Evolutionary conservation across 2,329 filamentous ascomycete genomes (phyloP).

Genomic region (Furcasterigmium furcatum): DNA sequence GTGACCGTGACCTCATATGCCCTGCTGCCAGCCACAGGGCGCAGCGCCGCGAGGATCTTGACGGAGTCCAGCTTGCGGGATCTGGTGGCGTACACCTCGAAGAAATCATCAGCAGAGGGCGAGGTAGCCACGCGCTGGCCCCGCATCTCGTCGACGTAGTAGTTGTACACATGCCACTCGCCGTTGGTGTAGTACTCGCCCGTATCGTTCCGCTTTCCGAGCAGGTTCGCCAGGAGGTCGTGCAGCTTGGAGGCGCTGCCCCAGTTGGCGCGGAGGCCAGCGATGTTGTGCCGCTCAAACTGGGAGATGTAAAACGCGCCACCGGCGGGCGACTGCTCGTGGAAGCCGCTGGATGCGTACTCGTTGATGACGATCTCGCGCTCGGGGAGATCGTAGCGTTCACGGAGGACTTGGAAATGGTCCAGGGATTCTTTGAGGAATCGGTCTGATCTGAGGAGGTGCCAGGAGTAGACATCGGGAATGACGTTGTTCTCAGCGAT

Average conservation of each 20-base stretch:
- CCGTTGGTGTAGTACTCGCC: constrained; percentile 4
- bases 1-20: neutral
- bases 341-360: constrained; percentile 29
- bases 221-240: constrained; percentile 38
- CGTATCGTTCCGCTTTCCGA: neutral
- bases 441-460: constrained; percentile 8
- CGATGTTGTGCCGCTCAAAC: constrained; percentile 38
- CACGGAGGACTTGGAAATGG: constrained; percentile 19
- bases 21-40: neutral
- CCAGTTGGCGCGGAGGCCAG: constrained; percentile 44
- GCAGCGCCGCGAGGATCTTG: constrained; percentile 1
- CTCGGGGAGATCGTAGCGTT: constrained; percentile 23
- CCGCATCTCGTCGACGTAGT: constrained; percentile 6
- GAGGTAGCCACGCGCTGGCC: constrained; percentile 6
- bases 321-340: constrained; percentile 35
- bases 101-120: neutral
- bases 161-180: constrained; percentile 9
- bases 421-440: neutral
- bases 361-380: constrained; percentile 44
- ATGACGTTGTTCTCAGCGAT: constrained; percentile 6
- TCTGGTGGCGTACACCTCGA: constrained; percentile 6
- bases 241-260: constrained; percentile 32
- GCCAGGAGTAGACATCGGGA: constrained; percentile 13
- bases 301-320: constrained; percentile 42
- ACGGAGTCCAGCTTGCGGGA: neutral